Conservation (phyloP, 805 yeast genomes). For the Ogataea henricii region DNA sequence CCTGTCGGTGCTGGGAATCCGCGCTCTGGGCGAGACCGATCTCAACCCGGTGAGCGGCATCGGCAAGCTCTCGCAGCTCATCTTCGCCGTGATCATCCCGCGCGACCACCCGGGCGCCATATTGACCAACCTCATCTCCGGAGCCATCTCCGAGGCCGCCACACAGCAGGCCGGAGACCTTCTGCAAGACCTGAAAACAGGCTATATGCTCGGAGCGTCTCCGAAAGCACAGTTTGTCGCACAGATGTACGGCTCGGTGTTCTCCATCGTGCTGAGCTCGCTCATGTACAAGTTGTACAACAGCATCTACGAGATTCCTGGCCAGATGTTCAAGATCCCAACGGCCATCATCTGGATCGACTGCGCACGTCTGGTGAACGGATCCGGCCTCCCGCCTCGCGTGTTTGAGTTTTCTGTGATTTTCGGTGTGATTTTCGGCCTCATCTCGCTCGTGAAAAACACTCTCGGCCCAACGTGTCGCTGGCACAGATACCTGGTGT, state of each 20-base stretch:
- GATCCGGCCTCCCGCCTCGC: constrained; percentile 82
- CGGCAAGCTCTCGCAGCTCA: constrained; percentile 87
- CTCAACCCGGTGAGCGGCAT: constrained; percentile 96
- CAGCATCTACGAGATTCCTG: constrained; percentile 82
- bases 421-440: constrained; percentile 69
- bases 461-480: constrained; percentile 39
- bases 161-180: constrained; percentile 99
- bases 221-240: constrained; percentile 91
- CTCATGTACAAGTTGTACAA: constrained; percentile 83
- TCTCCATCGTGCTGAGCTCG: constrained; percentile 79
- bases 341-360: constrained; percentile 97
- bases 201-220: constrained; percentile 87
- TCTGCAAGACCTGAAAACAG: constrained; percentile 96
- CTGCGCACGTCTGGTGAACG: constrained; percentile 90
- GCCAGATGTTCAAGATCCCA: constrained; percentile 79
- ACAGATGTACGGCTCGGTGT: constrained; percentile 83
- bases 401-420: constrained; percentile 61
- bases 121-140: constrained; percentile 84
- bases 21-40: constrained; percentile 97
- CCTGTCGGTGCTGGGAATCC: constrained; percentile 81
- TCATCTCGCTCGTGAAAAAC: constrained; percentile 65
- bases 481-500: constrained; percentile 44
- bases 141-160: constrained; percentile 97
- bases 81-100: constrained; percentile 83
- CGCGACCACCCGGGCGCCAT: constrained; percentile 76